Base-by-base conservation (phyloP, 2,329 filamentous ascomycete species). In the Pyrenochaeta sp. region DNA sequence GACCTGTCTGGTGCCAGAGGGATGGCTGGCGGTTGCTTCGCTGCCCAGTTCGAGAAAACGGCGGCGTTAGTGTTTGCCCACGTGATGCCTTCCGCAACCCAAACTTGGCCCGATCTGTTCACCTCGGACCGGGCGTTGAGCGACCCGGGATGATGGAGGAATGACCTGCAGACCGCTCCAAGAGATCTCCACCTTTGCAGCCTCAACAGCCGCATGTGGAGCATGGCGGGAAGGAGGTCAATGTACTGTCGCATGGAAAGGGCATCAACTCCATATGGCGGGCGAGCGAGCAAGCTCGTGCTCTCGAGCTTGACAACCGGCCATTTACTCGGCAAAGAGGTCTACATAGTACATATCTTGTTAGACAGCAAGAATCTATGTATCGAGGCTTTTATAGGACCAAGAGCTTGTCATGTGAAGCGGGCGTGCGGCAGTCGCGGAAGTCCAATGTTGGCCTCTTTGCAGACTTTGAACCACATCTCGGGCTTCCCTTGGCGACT, bases 31-130 rank as follows among this genome's bases (percentile, higher is more conserved):
- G 46, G 56, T 28, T 32, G n/a, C 32, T 49, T 44, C 37, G 7
- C 37, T 58, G 65, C 59, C 58, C 55, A 64, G 59, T 66, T 64
- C 62, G 56, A 58, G 36, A 49, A 51, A 40, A 46, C 19, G 19
- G 28, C 22, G 49, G 19, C 60, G 51, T 56, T 64, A 61, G 60
- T 27, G 25, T 5, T 30, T 5, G 9, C 8, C 13, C 67, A 68
- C 65, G 64, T 64, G 67, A 65, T 57, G 50, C 37, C 45, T 19
- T 19, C 19, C 19, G 19, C 19, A 19, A 34, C 52, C 28, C 43
- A 22, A 43, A 48, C 50, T 36, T 25, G 19, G 9, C 13, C 37
- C 27, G 24, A 25, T 27, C 15, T 27, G 5, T 25, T 5, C 39
- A 13, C 25, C 39, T 24, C 19, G 32, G 19, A 25, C 22, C 44